Conservation (phyloP, 495 filamentous ascomycete genomes). For the Aspergillus conjunctus region DNA sequence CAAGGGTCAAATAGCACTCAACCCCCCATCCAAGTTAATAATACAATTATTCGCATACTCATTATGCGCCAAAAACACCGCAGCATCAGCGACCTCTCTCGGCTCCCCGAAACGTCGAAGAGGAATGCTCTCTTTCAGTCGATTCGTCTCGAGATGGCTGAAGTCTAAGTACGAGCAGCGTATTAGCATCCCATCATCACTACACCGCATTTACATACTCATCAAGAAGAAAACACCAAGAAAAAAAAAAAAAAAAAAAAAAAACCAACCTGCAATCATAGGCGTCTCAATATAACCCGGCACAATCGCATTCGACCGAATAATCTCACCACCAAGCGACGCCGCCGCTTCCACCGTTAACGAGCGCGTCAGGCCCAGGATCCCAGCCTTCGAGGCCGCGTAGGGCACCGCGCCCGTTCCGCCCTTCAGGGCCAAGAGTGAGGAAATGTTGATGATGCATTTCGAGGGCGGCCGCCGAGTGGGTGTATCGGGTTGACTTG, state of each 20-base stretch:
- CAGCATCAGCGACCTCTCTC: slow-evolving; percentile 79
- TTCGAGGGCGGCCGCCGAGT: slow-evolving; percentile 27
- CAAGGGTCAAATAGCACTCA: slow-evolving; percentile 60
- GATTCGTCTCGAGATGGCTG: slow-evolving; percentile 32
- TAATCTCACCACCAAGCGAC: slow-evolving; percentile 41
- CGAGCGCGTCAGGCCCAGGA: slow-evolving; percentile 74
- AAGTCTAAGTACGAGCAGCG: slow-evolving; percentile 33
- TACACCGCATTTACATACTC: not conserved
- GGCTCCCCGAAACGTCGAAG: slow-evolving; percentile 67
- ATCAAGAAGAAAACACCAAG: too few relatives aligned
- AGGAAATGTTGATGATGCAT: slow-evolving; percentile 81
- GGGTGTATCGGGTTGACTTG: not conserved
- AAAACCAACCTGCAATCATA: slow-evolving; percentile 68
- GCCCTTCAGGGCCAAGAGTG: slow-evolving; percentile 65
- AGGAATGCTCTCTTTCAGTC: slow-evolving; percentile 57
- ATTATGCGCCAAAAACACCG: slow-evolving; percentile 74
- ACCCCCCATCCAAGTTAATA: slow-evolving; percentile 81
- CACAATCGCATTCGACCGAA: slow-evolving; percentile 79
- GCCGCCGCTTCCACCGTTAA: slow-evolving; percentile 61
- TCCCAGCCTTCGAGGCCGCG: slow-evolving; percentile 77
- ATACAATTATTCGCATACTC: slow-evolving; percentile 82
- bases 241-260: not conserved
- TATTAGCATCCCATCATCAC: not conserved
- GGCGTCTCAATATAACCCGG: slow-evolving; percentile 80
- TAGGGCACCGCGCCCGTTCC: slow-evolving; percentile 70